Percentiles rank a stretch among this genome's conserved stretches.
phyloP scores from a whole-genome alignment of 2,329 filamentous ascomycete genomes.

The Lecanicillium sp. region DNA sequence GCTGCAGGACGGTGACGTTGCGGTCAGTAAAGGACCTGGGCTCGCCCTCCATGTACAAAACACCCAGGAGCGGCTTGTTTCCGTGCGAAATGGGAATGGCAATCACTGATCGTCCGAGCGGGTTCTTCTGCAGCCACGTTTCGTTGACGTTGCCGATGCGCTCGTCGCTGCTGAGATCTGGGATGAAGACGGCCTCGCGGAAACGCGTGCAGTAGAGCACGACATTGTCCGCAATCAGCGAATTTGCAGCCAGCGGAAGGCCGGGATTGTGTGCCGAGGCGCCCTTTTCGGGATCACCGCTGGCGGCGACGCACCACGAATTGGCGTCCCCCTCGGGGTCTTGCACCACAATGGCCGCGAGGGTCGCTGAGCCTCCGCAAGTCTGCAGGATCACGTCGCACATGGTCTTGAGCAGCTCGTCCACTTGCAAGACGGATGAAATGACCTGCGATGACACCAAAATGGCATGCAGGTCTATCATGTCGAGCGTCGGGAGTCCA shows the following conservation, averaged over 20 bases:
- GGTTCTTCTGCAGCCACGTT: constrained; percentile 61
- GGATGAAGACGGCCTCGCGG: constrained; percentile 66
- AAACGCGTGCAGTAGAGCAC: constrained; percentile 73
- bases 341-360: constrained; percentile 68
- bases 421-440: constrained; percentile 70
- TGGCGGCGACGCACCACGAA: constrained; percentile 65
- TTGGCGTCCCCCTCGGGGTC: constrained; percentile 44
- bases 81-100: constrained; percentile 75
- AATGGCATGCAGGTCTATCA: constrained; percentile 76
- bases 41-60: constrained; percentile 69
- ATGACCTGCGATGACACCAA: constrained; percentile 74
- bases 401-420: constrained; percentile 72
- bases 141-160: constrained; percentile 70
- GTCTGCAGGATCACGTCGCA: constrained; percentile 75
- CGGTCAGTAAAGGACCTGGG: constrained; percentile 73
- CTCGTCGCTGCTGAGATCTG: constrained; percentile 68
- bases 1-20: constrained; percentile 58
- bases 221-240: constrained; percentile 68
- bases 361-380: constrained; percentile 62
- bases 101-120: constrained; percentile 67
- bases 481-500: constrained; percentile 69
- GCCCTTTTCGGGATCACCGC: constrained; percentile 64
- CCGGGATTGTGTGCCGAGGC: constrained; percentile 61
- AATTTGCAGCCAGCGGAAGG: constrained; percentile 57
- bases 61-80: constrained; percentile 62